These are phyloP conservation scores for Termitomyces sp. DNA, from an alignment of 768 basidiomycete species.

Conservation along the genomic window DNA sequence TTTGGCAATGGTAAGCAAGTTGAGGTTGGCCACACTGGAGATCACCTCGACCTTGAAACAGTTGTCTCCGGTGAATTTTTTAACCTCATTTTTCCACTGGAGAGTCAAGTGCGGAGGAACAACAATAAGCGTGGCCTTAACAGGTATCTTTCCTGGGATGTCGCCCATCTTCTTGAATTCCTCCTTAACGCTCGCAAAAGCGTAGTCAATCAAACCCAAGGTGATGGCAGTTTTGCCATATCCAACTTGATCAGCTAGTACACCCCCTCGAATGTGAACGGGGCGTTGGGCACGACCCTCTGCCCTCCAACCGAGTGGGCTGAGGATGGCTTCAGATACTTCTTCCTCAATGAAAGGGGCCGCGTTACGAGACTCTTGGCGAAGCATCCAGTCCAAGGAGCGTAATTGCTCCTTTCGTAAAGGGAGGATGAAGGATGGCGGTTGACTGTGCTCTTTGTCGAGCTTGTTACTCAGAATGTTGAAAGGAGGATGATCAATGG, in stretches of 20 bases:
- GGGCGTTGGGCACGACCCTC: constrained; percentile 84
- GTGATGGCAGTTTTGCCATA: constrained; percentile 98
- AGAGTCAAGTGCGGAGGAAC: constrained; percentile 88
- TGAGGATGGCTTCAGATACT: constrained; percentile 84
- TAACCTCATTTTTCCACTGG: constrained; percentile 86
- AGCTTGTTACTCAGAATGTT: constrained; percentile 66
- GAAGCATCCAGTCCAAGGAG: constrained; percentile 89
- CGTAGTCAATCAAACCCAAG: constrained; percentile 79
- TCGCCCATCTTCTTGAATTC: constrained; percentile 49
- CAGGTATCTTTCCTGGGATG: constrained; percentile 63
- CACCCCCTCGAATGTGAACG: constrained; percentile 76
- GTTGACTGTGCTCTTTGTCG: constrained; percentile 69
- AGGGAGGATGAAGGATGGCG: constrained; percentile 68
- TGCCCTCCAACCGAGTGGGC: constrained; percentile 89
- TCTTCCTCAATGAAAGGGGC: constrained; percentile 89
- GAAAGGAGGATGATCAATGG: constrained; percentile 58
- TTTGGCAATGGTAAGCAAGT: constrained; percentile 64
- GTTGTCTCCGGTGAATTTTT: constrained; percentile 63
- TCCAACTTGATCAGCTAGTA: constrained; percentile 93
- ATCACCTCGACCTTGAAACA: constrained; percentile 63
- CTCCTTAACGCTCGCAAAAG: constrained; percentile 45
- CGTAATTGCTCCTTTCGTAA: constrained; percentile 85
- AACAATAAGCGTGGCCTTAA: constrained; percentile 76
- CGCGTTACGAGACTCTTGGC: constrained; percentile 60
- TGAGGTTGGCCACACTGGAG: constrained; percentile 64